Percentiles rank a stretch among this genome's conserved stretches.
These are phyloP conservation scores for Podila minutissima DNA, from an alignment of 192 early-diverging fungal species.

Conservation along the genomic window DNA sequence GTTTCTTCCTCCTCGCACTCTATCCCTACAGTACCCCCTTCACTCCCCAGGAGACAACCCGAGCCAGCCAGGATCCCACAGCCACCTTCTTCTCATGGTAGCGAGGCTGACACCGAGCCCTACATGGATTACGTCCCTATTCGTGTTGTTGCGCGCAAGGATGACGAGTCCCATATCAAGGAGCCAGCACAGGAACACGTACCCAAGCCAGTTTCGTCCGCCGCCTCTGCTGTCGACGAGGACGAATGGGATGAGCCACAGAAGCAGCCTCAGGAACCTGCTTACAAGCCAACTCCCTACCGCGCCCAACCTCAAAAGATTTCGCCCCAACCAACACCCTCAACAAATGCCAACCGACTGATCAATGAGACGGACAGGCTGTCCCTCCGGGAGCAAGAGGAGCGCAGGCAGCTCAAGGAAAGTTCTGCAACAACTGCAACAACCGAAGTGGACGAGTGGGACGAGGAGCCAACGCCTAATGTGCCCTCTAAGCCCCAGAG, in stretches of 20 bases:
- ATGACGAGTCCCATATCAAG: neutral
- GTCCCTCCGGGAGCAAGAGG: constrained; percentile 35
- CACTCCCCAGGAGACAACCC: constrained; percentile 25
- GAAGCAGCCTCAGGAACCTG: neutral
- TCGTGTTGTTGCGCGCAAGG: constrained; percentile 41
- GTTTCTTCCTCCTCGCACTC: constrained; percentile 5
- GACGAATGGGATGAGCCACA: constrained; percentile 36
- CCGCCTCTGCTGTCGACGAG: constrained; percentile 18
- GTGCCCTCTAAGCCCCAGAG: constrained; percentile 36
- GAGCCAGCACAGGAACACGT: neutral
- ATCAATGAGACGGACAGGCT: constrained; percentile 31
- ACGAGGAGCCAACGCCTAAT: constrained; percentile 43
- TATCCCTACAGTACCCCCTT: constrained; percentile 2
- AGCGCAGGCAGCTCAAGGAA: constrained; percentile 19
- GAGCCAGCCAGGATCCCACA: neutral
- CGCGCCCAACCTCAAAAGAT: neutral
- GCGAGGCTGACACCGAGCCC: constrained; percentile 7
- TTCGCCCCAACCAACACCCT: constrained; percentile 5
- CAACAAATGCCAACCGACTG: constrained; percentile 16
- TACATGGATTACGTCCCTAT: constrained; percentile 34
- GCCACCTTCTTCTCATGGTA: neutral
- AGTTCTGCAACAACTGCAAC: neutral
- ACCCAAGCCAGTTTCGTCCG: neutral
- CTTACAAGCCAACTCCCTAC: neutral
- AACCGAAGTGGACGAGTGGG: constrained; percentile 31